phyloP scores from a whole-genome alignment of 148 eudicot species.

The Amaranthus palmeri region DNA sequence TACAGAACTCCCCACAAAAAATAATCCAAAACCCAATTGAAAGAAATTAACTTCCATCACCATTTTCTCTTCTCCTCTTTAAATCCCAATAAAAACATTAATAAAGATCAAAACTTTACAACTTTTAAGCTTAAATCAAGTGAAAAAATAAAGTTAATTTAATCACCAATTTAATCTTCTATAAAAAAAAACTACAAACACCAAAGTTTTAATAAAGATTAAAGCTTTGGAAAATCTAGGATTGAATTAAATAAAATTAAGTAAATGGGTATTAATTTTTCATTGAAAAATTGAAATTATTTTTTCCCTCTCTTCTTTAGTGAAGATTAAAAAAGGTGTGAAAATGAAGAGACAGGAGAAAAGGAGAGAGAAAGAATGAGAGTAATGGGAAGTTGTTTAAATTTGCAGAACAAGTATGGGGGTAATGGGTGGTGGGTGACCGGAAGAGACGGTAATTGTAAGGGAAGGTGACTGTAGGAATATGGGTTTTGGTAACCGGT shows the following conservation, averaged over 20 bases:
- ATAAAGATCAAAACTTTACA: background rate
- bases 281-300: background rate
- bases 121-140: background rate
- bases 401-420: constrained; percentile 12
- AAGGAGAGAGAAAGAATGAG: constrained; percentile 1
- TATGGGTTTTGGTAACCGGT: constrained; percentile 31
- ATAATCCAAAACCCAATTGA: constrained; percentile 14
- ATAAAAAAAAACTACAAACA: background rate
- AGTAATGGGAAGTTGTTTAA: constrained; percentile 18
- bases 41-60: constrained; percentile 16
- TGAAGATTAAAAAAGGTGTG: background rate
- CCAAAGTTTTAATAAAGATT: background rate
- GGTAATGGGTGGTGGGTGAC: constrained; percentile 25
- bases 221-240: background rate
- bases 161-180: too few species aligned
- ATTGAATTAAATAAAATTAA: background rate
- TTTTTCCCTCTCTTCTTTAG: background rate
- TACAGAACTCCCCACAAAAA: constrained; percentile 14
- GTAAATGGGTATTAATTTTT: background rate
- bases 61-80: background rate
- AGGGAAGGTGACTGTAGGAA: constrained; percentile 24
- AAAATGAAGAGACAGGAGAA: constrained; percentile 1
- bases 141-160: background rate
- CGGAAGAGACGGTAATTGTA: constrained; percentile 35
- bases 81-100: background rate